Evolutionary conservation across 2,329 filamentous ascomycete genomes (phyloP).

Genomic region (Zasmidium angulare): DNA sequence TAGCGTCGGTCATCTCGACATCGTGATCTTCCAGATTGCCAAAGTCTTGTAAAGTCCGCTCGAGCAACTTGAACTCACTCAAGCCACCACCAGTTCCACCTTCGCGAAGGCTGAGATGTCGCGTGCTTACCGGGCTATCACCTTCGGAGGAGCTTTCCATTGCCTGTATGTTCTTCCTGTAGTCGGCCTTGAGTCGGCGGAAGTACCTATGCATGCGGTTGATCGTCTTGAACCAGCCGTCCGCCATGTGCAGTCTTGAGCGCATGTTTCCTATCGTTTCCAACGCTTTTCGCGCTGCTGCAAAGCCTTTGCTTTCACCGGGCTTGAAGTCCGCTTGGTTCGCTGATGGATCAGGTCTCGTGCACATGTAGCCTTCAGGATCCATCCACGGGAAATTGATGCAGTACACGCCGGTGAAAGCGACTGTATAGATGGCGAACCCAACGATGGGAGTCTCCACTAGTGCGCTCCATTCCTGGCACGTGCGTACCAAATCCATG

Average conservation of each 20-base stretch:
- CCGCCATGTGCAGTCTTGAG: conserved; percentile 56
- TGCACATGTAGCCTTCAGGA: conserved; percentile 53
- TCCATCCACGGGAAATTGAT: conserved; percentile 70
- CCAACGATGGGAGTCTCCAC: conserved; percentile 67
- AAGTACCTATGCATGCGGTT: conserved; percentile 57
- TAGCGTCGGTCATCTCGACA: conserved; percentile 37
- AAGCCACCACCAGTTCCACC: conserved; percentile 50
- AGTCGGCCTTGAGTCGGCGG: conserved; percentile 52
- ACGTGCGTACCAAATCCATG: conserved; percentile 63
- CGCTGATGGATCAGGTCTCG: conserved; percentile 11
- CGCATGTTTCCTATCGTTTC: conserved; percentile 55
- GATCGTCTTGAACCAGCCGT: conserved; percentile 56
- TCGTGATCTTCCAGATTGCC: conserved; percentile 38
- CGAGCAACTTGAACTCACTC: conserved; percentile 54
- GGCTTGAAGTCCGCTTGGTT: conserved; percentile 11
- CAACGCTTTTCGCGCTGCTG: conserved; percentile 51
- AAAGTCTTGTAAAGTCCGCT: conserved; percentile 38
- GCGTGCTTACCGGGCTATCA: conserved; percentile 29
- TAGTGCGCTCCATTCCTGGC: conserved; percentile 59
- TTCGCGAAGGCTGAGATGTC: conserved; percentile 33
- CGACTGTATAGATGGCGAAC: conserved; percentile 67
- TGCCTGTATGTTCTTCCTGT: conserved; percentile 35
- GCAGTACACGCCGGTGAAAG: conserved; percentile 65
- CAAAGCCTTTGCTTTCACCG: conserved; percentile 35
- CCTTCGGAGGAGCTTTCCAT: conserved; percentile 33